Evolutionary conservation across 2,329 filamentous ascomycete species (phyloP).

Genomic region (Arthrobotrys pseudoclavata): DNA sequence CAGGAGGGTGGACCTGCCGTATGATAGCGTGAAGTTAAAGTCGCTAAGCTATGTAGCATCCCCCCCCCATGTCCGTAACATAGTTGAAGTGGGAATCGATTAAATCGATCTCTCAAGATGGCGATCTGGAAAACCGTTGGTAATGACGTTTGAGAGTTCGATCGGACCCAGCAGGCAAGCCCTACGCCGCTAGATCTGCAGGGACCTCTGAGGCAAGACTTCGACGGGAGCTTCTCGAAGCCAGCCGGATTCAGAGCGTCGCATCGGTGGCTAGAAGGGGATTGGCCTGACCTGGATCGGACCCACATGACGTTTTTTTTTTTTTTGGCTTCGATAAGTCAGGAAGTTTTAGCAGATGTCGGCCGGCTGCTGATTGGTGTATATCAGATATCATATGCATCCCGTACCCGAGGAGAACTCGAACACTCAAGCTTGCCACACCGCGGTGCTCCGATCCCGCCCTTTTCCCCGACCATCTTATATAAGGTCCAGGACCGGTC

Average conservation of each 20-base stretch:
- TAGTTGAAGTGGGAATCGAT: background rate
- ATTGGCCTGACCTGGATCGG: conserved; percentile 5
- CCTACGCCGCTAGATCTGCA: conserved; percentile 56
- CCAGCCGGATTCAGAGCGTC: conserved; percentile 39
- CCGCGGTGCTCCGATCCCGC: conserved; percentile 33
- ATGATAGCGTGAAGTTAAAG: conserved; percentile 7
- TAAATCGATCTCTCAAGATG: background rate
- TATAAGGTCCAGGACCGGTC: background rate
- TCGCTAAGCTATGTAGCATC: conserved; percentile 1
- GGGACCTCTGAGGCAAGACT: conserved; percentile 35
- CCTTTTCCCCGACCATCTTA: conserved; percentile 30
- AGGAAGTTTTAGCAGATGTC: conserved; percentile 43
- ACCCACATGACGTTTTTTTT: conserved; percentile 32
- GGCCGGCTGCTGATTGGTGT: conserved; percentile 39
- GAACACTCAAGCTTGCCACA: conserved; percentile 27
- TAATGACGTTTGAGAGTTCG: conserved; percentile 8
- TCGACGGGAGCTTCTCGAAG: conserved; percentile 48
- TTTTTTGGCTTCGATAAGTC: conserved; percentile 4
- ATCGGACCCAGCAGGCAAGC: conserved; percentile 15
- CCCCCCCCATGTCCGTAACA: background rate
- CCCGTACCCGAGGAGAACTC: conserved; percentile 22
- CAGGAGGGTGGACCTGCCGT: conserved; percentile 8
- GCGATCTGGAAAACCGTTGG: background rate
- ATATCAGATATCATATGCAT: background rate
- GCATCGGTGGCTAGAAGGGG: conserved; percentile 47